Evolutionary conservation across 331 rosid genomes (phyloP).

Genomic region (Pyracantha coccinea): DNA sequence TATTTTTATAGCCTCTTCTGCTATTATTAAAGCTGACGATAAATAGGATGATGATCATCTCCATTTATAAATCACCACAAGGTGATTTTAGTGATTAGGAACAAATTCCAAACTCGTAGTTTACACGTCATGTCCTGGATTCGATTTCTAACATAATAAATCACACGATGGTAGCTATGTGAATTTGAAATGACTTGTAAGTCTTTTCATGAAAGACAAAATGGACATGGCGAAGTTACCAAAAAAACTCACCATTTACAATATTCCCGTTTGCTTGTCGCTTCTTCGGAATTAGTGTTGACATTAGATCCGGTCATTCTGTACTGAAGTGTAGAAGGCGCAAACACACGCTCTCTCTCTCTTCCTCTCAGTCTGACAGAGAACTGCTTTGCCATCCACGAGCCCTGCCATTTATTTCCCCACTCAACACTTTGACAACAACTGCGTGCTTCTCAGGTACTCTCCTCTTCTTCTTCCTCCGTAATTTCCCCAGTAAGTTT

Average conservation of each 20-base stretch:
- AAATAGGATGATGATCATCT: fast-evolving
- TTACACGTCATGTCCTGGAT: too few relatives aligned
- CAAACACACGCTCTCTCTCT: not conserved
- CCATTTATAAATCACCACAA: too few relatives aligned
- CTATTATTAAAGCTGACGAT: too few relatives aligned
- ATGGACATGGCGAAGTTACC: too few relatives aligned
- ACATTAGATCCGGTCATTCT: not conserved
- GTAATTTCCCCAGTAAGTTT: not conserved
- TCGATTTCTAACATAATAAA: fast-evolving
- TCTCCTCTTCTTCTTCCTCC: not conserved
- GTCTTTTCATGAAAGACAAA: too few relatives aligned
- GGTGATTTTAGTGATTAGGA: too few relatives aligned
- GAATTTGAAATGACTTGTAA: too few relatives aligned
- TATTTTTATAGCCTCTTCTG: too few relatives aligned
- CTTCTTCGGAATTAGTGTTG: not conserved
- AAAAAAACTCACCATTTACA: too few relatives aligned
- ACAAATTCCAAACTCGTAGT: too few relatives aligned
- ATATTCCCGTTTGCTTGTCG: too few relatives aligned
- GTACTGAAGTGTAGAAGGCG: not conserved
- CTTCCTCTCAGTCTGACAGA: not conserved
- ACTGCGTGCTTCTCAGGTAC: conserved; percentile 8
- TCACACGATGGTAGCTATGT: fast-evolving
- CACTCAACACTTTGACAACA: not conserved
- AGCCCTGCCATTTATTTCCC: not conserved
- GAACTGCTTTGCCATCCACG: not conserved